A percentile compares a stretch with the other conserved stretches of the same genome.
Evolutionary conservation across 805 yeast genomes (phyloP).

Genomic region (Metschnikowia anglica): DNA sequence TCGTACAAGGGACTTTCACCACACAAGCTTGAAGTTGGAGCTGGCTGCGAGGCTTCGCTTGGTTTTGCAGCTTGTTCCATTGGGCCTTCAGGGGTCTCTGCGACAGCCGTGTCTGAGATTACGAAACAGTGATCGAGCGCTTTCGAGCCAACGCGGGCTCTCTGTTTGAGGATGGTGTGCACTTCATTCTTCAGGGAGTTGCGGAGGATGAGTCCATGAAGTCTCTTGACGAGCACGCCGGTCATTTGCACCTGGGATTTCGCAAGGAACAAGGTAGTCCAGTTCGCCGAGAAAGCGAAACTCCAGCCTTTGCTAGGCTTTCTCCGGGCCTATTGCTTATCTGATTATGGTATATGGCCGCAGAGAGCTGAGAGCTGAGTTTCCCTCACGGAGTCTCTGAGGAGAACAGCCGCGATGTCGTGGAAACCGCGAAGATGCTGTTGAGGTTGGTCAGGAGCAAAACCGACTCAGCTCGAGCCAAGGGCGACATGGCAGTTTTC

Average conservation of each 20-base stretch:
- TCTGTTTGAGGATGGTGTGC: not conserved
- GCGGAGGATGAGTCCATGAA: not conserved
- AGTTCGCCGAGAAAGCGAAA: constrained; percentile 1
- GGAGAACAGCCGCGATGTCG: too few species aligned
- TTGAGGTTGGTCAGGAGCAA: too few species aligned
- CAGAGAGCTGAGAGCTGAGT: not conserved
- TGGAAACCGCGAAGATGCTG: too few species aligned
- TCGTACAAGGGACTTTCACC: too few species aligned
- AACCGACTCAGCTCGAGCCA: too few species aligned
- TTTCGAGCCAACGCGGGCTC: not conserved
- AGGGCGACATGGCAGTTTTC: too few species aligned
- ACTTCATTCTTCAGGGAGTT: not conserved
- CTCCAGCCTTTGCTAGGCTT: constrained; percentile 2
- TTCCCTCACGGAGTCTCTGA: not conserved
- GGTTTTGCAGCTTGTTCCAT: too few species aligned
- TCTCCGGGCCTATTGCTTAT: constrained; percentile 1
- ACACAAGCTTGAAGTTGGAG: too few species aligned
- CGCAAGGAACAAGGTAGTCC: constrained; percentile 1
- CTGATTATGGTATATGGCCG: constrained; percentile 1
- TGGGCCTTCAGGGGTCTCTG: not conserved
- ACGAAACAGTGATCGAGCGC: not conserved
- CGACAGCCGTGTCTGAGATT: not conserved
- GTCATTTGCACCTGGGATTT: not conserved
- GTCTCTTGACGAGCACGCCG: not conserved
- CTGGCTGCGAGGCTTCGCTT: too few species aligned